Evolutionary conservation across 2,329 filamentous ascomycete species (phyloP).

Genomic region (Zasmidium citrigriseum): DNA sequence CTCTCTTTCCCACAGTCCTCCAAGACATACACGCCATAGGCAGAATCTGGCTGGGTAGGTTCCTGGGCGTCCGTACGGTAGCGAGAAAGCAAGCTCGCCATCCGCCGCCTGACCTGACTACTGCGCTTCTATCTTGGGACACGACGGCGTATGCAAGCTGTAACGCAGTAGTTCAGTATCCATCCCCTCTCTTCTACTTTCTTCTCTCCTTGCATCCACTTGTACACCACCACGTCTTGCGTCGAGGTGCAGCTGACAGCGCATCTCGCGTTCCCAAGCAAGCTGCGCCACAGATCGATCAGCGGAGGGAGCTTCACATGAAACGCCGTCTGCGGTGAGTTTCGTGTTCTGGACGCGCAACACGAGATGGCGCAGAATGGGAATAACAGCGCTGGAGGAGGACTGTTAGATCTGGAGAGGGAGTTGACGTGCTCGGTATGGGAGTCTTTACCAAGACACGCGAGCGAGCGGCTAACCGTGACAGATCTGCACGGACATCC

Average conservation of each 20-base stretch:
- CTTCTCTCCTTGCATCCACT: not conserved
- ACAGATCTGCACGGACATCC: conserved; percentile 92
- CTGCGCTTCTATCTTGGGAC: not conserved
- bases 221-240: not conserved
- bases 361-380: conserved; percentile 12
- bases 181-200: not conserved
- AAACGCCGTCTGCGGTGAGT: not conserved
- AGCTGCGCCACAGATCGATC: conserved; percentile 2
- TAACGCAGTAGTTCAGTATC: no score
- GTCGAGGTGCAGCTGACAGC: conserved; percentile 13
- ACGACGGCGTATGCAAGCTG: not conserved
- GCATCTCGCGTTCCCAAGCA: not conserved
- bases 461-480: conserved; percentile 14
- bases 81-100: not conserved
- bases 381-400: conserved; percentile 10
- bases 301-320: no score
- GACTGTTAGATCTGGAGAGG: conserved; percentile 71
- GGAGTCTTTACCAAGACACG: not conserved
- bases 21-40: not conserved
- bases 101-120: no score
- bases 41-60: not conserved
- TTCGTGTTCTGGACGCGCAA: not conserved
- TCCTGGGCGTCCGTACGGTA: not conserved
- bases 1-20: not conserved
- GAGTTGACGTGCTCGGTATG: conserved; percentile 93